Conservation (phyloP, 2,329 filamentous ascomycete species). For the Furcasterigmium sp. region DNA sequence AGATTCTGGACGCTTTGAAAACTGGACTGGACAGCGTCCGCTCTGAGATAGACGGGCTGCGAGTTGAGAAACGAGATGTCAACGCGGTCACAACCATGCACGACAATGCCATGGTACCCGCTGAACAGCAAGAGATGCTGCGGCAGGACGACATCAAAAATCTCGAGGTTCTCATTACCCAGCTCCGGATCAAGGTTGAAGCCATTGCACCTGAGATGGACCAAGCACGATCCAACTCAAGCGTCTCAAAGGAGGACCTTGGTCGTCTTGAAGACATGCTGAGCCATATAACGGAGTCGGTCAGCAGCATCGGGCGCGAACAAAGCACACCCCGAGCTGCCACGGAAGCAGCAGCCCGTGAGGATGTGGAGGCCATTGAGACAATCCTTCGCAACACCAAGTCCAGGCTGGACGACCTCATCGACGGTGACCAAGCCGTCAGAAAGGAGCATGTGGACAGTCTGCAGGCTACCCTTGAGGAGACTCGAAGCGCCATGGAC, state of each 20-base stretch:
- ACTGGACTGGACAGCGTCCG: conserved; percentile 72
- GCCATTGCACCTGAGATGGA: conserved; percentile 52
- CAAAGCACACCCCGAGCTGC: conserved; percentile 13
- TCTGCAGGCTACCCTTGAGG: conserved; percentile 61
- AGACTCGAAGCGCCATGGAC: conserved; percentile 69
- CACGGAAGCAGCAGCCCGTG: conserved; percentile 58
- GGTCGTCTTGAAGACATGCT: conserved; percentile 47
- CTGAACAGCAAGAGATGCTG: conserved; percentile 48
- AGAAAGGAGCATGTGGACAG: conserved; percentile 60
- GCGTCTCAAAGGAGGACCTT: conserved; percentile 39
- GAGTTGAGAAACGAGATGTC: conserved; percentile 46
- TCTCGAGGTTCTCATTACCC: conserved; percentile 75
- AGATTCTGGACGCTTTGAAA: conserved; percentile 83
- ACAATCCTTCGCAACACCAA: conserved; percentile 88
- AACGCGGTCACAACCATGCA: conserved; percentile 48
- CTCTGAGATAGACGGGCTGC: conserved; percentile 72
- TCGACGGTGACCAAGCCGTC: conserved; percentile 68
- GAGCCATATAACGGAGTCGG: conserved; percentile 39
- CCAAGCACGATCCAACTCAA: conserved; percentile 21
- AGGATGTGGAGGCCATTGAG: conserved; percentile 87
- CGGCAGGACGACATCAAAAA: conserved; percentile 75
- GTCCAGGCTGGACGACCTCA: conserved; percentile 73
- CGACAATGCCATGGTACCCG: conserved; percentile 43
- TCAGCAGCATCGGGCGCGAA: conserved; percentile 23
- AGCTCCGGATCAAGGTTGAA: conserved; percentile 81